Evolutionary conservation across 2,329 filamentous ascomycete genomes (phyloP).

Genomic region (Nothophaeocryptopus gaeumannii): DNA sequence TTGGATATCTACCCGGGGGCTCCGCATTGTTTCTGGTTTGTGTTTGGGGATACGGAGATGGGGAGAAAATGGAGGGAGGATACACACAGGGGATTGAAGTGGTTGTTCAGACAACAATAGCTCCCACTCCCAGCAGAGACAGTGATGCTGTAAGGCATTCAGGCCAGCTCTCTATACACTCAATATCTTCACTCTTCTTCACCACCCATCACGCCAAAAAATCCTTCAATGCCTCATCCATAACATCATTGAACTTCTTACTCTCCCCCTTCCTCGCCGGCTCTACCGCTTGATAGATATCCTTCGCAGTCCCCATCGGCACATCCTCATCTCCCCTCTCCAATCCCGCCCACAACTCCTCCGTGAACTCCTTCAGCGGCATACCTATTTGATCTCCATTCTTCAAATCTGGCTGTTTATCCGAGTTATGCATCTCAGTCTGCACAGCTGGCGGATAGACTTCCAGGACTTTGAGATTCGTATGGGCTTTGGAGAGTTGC

Average conservation of each 20-base stretch:
- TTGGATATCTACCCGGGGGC: constrained; percentile 24
- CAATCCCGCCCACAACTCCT: constrained; percentile 11
- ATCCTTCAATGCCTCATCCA: constrained; percentile 13
- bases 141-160: too few species aligned
- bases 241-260: constrained; percentile 12
- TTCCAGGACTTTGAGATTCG: constrained; percentile 8
- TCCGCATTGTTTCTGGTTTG: constrained; percentile 41
- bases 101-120: constrained; percentile 28
- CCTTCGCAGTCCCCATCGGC: constrained; percentile 11
- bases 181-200: background rate
- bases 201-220: constrained; percentile 8
- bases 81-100: constrained; percentile 31
- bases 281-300: constrained; percentile 9
- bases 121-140: too few species aligned
- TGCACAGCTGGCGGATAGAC: constrained; percentile 14
- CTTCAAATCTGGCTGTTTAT: constrained; percentile 16
- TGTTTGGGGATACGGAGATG: constrained; percentile 29
- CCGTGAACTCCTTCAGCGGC: constrained; percentile 9
- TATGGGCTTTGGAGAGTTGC: constrained; percentile 2
- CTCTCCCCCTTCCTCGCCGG: constrained; percentile 4
- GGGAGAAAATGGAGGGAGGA: constrained; percentile 29
- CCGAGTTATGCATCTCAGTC: constrained; percentile 14
- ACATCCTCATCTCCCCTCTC: constrained; percentile 5
- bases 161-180: too few species aligned
- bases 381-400: constrained; percentile 16